Conservation (phyloP, 768 basidiomycete genomes). For the Phylloporus arenicola region DNA sequence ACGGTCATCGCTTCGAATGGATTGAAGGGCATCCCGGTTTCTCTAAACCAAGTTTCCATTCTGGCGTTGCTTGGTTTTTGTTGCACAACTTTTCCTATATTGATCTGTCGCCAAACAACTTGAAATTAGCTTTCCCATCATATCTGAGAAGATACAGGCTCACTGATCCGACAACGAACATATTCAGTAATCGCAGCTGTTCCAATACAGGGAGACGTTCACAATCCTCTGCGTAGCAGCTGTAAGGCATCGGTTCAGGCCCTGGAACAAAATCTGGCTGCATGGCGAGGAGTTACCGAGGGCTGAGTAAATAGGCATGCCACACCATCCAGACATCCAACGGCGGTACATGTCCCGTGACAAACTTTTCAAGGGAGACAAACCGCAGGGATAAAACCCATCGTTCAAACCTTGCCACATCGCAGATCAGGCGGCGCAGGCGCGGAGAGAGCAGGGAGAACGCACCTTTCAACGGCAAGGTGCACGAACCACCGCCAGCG, state of each 20-base stretch:
- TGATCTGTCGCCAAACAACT: constrained; percentile 13
- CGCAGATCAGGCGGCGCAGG: background rate
- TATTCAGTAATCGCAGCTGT: constrained; percentile 23
- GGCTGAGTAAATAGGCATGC: constrained; percentile 38
- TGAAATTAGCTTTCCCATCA: background rate
- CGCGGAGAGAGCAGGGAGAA: background rate
- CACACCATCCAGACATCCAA: constrained; percentile 41
- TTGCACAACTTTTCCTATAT: constrained; percentile 17
- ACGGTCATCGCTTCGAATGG: constrained; percentile 33
- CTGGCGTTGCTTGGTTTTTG: constrained; percentile 15
- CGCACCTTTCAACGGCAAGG: constrained; percentile 35
- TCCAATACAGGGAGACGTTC: constrained; percentile 25
- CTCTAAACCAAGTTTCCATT: constrained; percentile 17
- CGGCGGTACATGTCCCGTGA: constrained; percentile 29
- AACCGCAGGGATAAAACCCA: constrained; percentile 28
- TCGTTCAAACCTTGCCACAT: constrained; percentile 28
- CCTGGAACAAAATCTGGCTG: background rate
- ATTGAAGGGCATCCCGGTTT: constrained; percentile 29
- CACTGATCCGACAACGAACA: constrained; percentile 28
- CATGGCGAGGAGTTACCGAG: constrained; percentile 21
- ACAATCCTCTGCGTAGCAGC: constrained; percentile 32
- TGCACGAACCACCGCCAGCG: constrained; percentile 39
- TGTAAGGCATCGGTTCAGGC: constrained; percentile 7
- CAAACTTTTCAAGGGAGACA: constrained; percentile 23
- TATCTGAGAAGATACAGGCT: constrained; percentile 1